Conservation (phyloP, 2,329 filamentous ascomycete genomes). For the Neoarthrinium moseri region DNA sequence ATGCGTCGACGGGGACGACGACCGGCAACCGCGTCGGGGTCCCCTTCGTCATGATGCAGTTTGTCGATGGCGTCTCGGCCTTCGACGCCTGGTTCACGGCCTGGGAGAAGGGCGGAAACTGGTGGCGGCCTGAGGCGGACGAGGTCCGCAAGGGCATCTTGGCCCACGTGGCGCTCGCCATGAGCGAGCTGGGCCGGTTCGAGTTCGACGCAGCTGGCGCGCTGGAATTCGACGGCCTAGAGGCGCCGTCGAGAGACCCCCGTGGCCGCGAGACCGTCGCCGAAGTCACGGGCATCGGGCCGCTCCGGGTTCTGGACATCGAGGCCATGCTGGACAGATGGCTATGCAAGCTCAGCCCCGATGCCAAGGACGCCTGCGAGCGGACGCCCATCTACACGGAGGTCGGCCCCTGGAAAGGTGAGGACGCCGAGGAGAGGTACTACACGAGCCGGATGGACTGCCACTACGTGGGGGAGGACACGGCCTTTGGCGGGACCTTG, state of each 20-base stretch:
- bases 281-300: conserved; percentile 10
- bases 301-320: conserved; percentile 16
- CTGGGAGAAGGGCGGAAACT: not conserved
- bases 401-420: conserved; percentile 13
- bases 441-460: conserved; percentile 18
- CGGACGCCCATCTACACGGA: conserved; percentile 13
- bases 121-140: not conserved
- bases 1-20: not conserved
- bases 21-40: conserved; percentile 14
- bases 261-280: conserved; percentile 3
- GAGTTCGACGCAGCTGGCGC: conserved; percentile 19
- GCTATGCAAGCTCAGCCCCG: conserved; percentile 7
- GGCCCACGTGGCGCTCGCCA: conserved; percentile 14
- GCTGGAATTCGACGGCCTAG: conserved; percentile 19
- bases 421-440: conserved; percentile 5
- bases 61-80: conserved; percentile 16
- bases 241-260: not conserved
- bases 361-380: conserved; percentile 14
- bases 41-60: conserved; percentile 16
- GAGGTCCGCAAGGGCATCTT: conserved; percentile 14
- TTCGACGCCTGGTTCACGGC: conserved; percentile 22
- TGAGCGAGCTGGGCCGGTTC: conserved; percentile 19
- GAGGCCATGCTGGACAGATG: conserved; percentile 22
- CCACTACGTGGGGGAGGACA: conserved; percentile 12
- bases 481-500: conserved; percentile 15